Evolutionary conservation across 805 yeast genomes (phyloP).

Genomic region (Lachancea mirantina): DNA sequence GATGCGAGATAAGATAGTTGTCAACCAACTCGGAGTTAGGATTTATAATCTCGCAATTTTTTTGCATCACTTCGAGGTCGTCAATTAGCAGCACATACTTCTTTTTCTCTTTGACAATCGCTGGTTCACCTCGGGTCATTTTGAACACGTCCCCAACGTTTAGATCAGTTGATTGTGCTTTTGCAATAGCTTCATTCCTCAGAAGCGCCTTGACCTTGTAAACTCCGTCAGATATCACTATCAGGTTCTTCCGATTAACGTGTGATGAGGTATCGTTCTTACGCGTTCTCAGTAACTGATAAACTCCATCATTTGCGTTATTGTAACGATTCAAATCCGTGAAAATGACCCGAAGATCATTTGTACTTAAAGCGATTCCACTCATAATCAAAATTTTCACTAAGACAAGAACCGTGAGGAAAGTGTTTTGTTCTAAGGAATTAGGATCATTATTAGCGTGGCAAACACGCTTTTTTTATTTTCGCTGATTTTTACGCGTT

Average conservation of each 20-base stretch:
- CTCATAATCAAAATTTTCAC: slow-evolving; percentile 14
- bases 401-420: no score
- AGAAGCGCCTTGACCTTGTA: slow-evolving; percentile 45
- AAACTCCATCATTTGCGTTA: slow-evolving; percentile 27
- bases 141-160: slow-evolving; percentile 35
- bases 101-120: slow-evolving; percentile 32
- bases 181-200: slow-evolving; percentile 43
- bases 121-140: slow-evolving; percentile 29
- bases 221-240: slow-evolving; percentile 47
- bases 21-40: slow-evolving; percentile 41
- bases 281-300: slow-evolving; percentile 28
- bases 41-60: slow-evolving; percentile 35
- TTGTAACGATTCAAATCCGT: slow-evolving; percentile 26
- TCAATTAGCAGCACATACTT: slow-evolving; percentile 44
- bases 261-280: slow-evolving; percentile 26
- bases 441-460: no score
- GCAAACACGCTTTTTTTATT: no score
- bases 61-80: slow-evolving; percentile 37
- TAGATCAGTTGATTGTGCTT: slow-evolving; percentile 40
- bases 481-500: no score
- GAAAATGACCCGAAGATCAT: slow-evolving; percentile 26
- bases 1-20: slow-evolving; percentile 51
- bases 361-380: slow-evolving; percentile 17
- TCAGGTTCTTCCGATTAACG: slow-evolving; percentile 23
- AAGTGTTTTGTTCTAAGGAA: no score